These are phyloP conservation scores for Trichomonas gallinae DNA, from an alignment of 208 protist genomes.

Conservation along the genomic window DNA sequence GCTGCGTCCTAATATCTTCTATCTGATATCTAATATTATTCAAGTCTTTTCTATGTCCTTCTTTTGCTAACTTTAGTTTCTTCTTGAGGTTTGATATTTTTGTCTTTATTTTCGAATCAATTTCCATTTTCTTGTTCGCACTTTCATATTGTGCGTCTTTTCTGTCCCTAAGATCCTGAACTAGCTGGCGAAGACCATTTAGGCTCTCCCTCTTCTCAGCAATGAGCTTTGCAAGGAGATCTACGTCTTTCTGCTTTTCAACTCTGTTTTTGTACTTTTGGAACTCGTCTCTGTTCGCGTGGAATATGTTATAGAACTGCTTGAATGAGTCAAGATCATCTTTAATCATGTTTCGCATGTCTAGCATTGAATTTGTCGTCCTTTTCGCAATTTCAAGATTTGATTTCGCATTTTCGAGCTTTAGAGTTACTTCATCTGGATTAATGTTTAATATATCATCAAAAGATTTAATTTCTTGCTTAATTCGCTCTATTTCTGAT, in stretches of 20 bases:
- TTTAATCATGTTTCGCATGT: not conserved
- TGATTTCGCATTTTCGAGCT: not conserved
- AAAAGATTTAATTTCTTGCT: not conserved
- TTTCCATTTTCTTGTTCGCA: not conserved
- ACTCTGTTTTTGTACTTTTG: not conserved
- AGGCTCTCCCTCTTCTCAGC: not conserved
- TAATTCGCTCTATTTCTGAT: not conserved
- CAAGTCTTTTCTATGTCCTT: not conserved
- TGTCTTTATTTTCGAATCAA: not conserved
- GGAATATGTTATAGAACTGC: not conserved
- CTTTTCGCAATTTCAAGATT: not conserved
- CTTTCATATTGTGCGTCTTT: not conserved
- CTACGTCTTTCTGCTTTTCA: not conserved
- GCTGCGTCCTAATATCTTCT: not conserved
- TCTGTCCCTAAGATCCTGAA: not conserved
- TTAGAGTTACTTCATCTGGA: not conserved
- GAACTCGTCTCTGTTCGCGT: not conserved
- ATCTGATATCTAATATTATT: not conserved
- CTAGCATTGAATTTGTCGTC: not conserved
- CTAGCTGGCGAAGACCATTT: not conserved
- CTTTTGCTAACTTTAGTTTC: not conserved
- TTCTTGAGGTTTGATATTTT: not conserved
- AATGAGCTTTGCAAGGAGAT: not conserved
- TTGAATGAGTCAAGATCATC: not conserved
- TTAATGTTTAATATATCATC: not conserved